These are phyloP conservation scores for Candida stauntonica DNA, from an alignment of 805 yeast species.

Conservation along the genomic window DNA sequence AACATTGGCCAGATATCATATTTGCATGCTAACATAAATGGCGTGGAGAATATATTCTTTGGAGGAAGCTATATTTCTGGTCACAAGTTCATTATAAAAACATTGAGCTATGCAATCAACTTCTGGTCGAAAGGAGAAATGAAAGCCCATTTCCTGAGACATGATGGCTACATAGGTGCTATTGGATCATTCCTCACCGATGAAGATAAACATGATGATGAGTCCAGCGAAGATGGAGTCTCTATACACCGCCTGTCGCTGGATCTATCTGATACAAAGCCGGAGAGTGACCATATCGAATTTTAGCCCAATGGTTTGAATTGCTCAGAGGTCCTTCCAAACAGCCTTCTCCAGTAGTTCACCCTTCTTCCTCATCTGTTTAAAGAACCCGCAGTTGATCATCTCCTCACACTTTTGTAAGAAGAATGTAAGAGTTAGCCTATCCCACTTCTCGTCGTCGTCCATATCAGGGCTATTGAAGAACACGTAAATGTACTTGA, in stretches of 20 bases:
- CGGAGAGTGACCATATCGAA: slow-evolving; percentile 1
- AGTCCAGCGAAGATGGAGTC: not conserved
- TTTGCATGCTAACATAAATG: slow-evolving; percentile 82
- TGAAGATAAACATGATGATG: not conserved
- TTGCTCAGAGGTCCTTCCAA: slow-evolving; percentile 51
- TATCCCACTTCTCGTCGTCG: slow-evolving; percentile 52
- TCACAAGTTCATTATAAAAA: slow-evolving; percentile 91
- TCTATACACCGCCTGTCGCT: slow-evolving; percentile 1
- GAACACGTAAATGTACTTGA: slow-evolving; percentile 25
- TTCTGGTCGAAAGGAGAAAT: slow-evolving; percentile 94
- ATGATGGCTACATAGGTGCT: slow-evolving; percentile 94
- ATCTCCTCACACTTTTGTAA: slow-evolving; percentile 70
- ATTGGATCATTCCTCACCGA: slow-evolving; percentile 84
- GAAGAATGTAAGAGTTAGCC: slow-evolving; percentile 64
- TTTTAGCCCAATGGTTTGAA: not conserved
- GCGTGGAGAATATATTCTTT: slow-evolving; percentile 80
- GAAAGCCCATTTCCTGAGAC: slow-evolving; percentile 88
- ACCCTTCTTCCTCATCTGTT: slow-evolving; percentile 49
- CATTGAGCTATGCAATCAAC: slow-evolving; percentile 85
- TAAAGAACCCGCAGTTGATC: slow-evolving; percentile 62
- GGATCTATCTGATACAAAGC: not conserved
- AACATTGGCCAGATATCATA: slow-evolving; percentile 96
- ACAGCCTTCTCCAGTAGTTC: slow-evolving; percentile 65
- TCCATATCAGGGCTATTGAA: slow-evolving; percentile 27
- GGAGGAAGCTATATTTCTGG: slow-evolving; percentile 97